Evolutionary conservation across 108 stramenopile genomes (phyloP).

Genomic region (Nannochloropsis gaditana): DNA sequence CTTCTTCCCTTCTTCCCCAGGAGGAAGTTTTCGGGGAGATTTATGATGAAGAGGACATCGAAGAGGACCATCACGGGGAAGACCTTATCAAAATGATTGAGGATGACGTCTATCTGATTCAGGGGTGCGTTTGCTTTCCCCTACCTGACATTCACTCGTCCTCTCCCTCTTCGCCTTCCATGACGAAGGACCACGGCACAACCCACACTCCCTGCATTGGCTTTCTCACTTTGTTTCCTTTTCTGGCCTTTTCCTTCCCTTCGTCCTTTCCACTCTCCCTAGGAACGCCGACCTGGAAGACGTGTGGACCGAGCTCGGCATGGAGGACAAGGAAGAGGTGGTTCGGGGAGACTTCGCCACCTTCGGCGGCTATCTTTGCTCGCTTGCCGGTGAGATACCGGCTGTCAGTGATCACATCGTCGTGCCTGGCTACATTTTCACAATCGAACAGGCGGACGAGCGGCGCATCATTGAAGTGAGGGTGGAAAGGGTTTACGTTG

Average conservation of each 20-base stretch:
- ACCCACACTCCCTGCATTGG: neutral
- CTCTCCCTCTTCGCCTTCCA: slow-evolving; percentile 46
- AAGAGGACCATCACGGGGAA: slow-evolving; percentile 73
- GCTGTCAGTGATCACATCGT: slow-evolving; percentile 77
- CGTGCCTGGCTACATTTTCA: slow-evolving; percentile 81
- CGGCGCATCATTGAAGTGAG: slow-evolving; percentile 32
- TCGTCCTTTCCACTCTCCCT: slow-evolving; percentile 77
- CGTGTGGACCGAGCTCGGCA: slow-evolving; percentile 70
- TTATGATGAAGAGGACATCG: slow-evolving; percentile 70
- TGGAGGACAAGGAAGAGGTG: slow-evolving; percentile 69
- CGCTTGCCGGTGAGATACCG: slow-evolving; percentile 89
- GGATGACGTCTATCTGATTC: slow-evolving; percentile 50
- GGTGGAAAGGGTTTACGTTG: neutral
- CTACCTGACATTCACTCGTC: neutral
- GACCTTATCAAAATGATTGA: slow-evolving; percentile 76
- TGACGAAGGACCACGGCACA: neutral
- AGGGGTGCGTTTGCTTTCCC: neutral
- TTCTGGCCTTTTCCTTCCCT: slow-evolving; percentile 21
- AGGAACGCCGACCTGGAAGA: slow-evolving; percentile 89
- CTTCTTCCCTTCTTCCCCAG: slow-evolving; percentile 66
- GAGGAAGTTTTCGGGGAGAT: slow-evolving; percentile 84
- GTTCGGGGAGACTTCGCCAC: slow-evolving; percentile 77
- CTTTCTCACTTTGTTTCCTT: neutral
- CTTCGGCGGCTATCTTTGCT: slow-evolving; percentile 80
- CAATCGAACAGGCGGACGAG: slow-evolving; percentile 62